Conservation (phyloP, 441 rosid genomes). For the Arabidopsis lyrata region DNA sequence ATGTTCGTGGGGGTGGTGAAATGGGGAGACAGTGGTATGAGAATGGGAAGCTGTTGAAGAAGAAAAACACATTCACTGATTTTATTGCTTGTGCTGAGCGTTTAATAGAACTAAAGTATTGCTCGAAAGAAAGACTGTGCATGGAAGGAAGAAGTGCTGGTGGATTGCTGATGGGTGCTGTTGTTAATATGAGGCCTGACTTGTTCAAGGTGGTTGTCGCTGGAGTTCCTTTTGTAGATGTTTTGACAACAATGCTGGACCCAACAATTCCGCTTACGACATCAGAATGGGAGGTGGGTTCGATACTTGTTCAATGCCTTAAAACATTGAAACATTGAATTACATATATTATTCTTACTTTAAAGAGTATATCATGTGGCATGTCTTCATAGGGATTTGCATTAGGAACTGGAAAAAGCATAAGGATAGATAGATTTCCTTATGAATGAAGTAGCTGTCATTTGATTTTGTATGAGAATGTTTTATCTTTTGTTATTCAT, state of each 20-base stretch:
- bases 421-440: not conserved
- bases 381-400: slow-evolving; percentile 10
- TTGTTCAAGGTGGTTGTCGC: slow-evolving; percentile 89
- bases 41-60: slow-evolving; percentile 82
- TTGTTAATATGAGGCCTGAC: slow-evolving; percentile 96
- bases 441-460: not conserved
- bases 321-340: not conserved
- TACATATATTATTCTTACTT: not conserved
- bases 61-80: slow-evolving; percentile 89
- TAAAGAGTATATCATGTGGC: slow-evolving; percentile 16
- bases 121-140: slow-evolving; percentile 80
- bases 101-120: slow-evolving; percentile 68
- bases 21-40: slow-evolving; percentile 99
- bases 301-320: slow-evolving; percentile 15
- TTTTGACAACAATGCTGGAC: slow-evolving; percentile 91
- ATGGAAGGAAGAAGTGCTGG: slow-evolving; percentile 95
- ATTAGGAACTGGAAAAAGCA: slow-evolving; percentile 1
- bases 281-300: slow-evolving; percentile 91
- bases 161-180: slow-evolving; percentile 89
- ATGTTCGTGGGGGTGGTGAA: slow-evolving; percentile 97
- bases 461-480: slow-evolving; percentile 5
- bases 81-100: slow-evolving; percentile 83
- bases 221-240: slow-evolving; percentile 97
- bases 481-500: not conserved
- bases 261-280: slow-evolving; percentile 95